Evolutionary conservation across 768 basidiomycete genomes (phyloP), one percentile per base, ranked within the genome.

Genomic region (Suillus subluteus): DNA sequence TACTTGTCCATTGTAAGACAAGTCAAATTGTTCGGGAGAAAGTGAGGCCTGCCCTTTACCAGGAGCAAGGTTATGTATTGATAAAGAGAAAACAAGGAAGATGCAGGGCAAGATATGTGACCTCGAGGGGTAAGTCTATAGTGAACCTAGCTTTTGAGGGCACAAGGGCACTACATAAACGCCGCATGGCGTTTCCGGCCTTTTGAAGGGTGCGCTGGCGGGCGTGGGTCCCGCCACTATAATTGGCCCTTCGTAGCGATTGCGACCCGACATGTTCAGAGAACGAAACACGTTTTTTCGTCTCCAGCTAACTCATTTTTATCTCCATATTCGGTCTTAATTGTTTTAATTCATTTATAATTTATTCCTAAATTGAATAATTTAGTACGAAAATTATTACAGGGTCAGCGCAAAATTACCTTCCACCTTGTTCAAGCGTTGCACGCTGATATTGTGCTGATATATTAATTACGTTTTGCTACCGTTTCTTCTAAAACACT

Each of bases 231-330:
- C 77, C 81, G 77, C 79, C 73, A 72, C 77, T 79, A 79, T 77
- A 82, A 79, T 77, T 82, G 83, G 82, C 81, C 82, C 81, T 82
- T 37, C 21, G 55, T 56, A 80, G 82, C 82, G 79, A 82, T 79
- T 78, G 82, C 80, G 81, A 83, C 82, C 82, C 82, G 80, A 82
- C 81, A 81, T 82, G 82, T 83, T 86, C 87, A 84, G 89, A 81
- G 82, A 81, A 85, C 86, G 84, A 85, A 84, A 87, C 89, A 91
- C 89, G 89, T 91, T 88, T 89, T 89, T 85, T 87, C 86, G 82
- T 83, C 83, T 81, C 82, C 83, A 82, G 81, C 76, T 71, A 73
- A 74, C 71, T 74, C 75, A 74, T 73, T 76, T 72, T 76, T 77
- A 73, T 59, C 41, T 46, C 55, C 58, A 62, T 62, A 66, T 70